Evolutionary conservation across 306 rosid species (phyloP).

Genomic region (Abrus pulchellus): DNA sequence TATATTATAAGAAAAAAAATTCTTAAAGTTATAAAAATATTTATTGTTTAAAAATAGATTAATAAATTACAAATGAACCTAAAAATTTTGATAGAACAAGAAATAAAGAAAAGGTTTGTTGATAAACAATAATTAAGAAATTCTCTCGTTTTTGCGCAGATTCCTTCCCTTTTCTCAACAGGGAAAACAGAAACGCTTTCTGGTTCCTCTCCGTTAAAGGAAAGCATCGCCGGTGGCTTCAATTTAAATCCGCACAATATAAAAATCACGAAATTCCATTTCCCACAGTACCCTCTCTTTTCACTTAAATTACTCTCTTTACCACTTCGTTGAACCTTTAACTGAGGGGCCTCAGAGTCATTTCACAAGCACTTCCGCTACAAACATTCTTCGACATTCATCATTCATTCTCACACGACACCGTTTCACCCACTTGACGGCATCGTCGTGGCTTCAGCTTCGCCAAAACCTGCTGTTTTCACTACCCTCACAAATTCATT

Average conservation of each 20-base stretch:
- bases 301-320: constrained; percentile 18
- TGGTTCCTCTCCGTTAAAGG: constrained; percentile 46
- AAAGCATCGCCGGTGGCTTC: constrained; percentile 48
- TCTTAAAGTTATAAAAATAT: background rate
- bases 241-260: background rate
- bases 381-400: constrained; percentile 1
- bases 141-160: background rate
- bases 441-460: constrained; percentile 31
- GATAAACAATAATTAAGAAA: background rate
- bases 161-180: background rate
- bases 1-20: background rate
- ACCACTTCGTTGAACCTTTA: background rate
- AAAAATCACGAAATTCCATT: background rate
- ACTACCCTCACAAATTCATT: constrained; percentile 28
- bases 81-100: background rate
- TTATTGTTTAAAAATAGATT: too few relatives aligned
- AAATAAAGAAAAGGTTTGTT: background rate
- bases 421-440: constrained; percentile 35
- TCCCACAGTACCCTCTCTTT: constrained; percentile 36
- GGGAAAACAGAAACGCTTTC: background rate
- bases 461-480: constrained; percentile 14
- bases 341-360: constrained; percentile 42
- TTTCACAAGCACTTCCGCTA: background rate
- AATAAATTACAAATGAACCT: too few relatives aligned
- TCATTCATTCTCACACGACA: constrained; percentile 45